A percentile compares a stretch with the other conserved stretches of the same genome.
phyloP scores from a whole-genome alignment of 805 yeast genomes.

The Lipomyces sp. region DNA sequence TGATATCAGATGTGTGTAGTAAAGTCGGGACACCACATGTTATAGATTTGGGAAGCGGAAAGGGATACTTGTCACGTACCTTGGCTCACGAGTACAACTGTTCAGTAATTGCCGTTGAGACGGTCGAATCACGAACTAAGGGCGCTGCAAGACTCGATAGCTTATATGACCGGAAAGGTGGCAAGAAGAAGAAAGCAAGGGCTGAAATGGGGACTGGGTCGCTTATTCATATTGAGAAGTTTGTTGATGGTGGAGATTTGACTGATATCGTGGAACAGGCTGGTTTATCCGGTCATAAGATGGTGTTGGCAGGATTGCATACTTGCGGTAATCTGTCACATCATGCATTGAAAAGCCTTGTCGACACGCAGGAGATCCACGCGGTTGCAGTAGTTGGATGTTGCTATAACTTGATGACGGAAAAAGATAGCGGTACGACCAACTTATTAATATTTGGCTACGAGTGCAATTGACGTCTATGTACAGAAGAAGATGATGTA shows the following conservation, averaged over 20 bases:
- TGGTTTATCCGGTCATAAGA: slow-evolving; percentile 13
- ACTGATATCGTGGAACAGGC: slow-evolving; percentile 21
- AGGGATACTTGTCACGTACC: slow-evolving; percentile 39
- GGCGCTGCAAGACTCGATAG: slow-evolving; percentile 36
- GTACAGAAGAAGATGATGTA: slow-evolving; percentile 18
- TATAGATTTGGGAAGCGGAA: slow-evolving; percentile 41
- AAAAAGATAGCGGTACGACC: slow-evolving; percentile 15
- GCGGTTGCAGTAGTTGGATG: slow-evolving; percentile 40
- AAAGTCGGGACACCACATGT: slow-evolving; percentile 23
- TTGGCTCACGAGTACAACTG: slow-evolving; percentile 30
- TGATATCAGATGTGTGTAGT: slow-evolving; percentile 23
- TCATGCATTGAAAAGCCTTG: slow-evolving; percentile 34
- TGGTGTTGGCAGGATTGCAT: slow-evolving; percentile 36
- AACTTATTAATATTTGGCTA: background rate
- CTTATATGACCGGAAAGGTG: slow-evolving; percentile 25
- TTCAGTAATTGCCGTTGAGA: slow-evolving; percentile 37
- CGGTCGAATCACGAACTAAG: slow-evolving; percentile 24
- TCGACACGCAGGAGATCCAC: slow-evolving; percentile 26
- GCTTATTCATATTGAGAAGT: slow-evolving; percentile 26
- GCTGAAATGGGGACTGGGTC: slow-evolving; percentile 16
- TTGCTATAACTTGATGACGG: slow-evolving; percentile 39
- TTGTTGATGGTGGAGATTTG: slow-evolving; percentile 28
- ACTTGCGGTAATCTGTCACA: slow-evolving; percentile 40
- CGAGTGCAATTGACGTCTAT: too few species aligned
- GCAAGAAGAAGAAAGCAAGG: slow-evolving; percentile 14